A percentile compares a stretch with the other conserved stretches of the same genome.
Evolutionary conservation across 2,329 filamentous ascomycete species (phyloP).

Genomic region (Eutypa lata): DNA sequence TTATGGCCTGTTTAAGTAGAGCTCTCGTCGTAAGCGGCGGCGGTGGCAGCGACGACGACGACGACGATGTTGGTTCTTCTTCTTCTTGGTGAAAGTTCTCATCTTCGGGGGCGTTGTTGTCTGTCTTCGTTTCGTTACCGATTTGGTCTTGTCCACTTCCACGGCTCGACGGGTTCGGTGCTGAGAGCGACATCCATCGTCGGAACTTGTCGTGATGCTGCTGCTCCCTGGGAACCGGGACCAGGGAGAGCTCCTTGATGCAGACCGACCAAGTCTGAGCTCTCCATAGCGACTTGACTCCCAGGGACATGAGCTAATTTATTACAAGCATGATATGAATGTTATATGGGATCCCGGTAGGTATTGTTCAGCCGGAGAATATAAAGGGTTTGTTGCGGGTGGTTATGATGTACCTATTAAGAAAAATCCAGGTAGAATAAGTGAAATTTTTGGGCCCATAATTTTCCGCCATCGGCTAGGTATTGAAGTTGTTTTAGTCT

Average conservation of each 20-base stretch:
- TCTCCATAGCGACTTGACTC: conserved; percentile 26
- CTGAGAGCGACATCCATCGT: neutral
- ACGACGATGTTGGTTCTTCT: too few relatives aligned
- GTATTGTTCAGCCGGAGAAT: neutral
- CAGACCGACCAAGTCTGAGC: conserved; percentile 18
- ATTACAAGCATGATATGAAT: conserved; percentile 19
- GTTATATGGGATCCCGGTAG: neutral
- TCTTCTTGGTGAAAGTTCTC: too few relatives aligned
- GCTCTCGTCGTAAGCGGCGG: conserved; percentile 1
- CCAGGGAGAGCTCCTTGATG: conserved; percentile 22
- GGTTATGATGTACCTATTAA: too few relatives aligned
- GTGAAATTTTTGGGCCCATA: neutral
- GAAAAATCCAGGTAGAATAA: neutral
- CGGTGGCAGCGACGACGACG: too few relatives aligned
- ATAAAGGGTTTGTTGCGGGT: too few relatives aligned
- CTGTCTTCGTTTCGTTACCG: neutral
- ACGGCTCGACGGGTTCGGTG: neutral
- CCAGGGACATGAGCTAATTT: conserved; percentile 31
- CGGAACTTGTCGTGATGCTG: neutral
- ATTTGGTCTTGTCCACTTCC: too few relatives aligned
- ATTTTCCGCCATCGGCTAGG: neutral
- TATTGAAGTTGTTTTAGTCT: too few relatives aligned
- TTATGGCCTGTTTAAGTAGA: conserved; percentile 9
- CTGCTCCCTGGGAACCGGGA: conserved; percentile 7
- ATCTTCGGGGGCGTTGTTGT: neutral